Evolutionary conservation across 768 basidiomycete genomes (phyloP).

Genomic region (Atractiella rhizophila): DNA sequence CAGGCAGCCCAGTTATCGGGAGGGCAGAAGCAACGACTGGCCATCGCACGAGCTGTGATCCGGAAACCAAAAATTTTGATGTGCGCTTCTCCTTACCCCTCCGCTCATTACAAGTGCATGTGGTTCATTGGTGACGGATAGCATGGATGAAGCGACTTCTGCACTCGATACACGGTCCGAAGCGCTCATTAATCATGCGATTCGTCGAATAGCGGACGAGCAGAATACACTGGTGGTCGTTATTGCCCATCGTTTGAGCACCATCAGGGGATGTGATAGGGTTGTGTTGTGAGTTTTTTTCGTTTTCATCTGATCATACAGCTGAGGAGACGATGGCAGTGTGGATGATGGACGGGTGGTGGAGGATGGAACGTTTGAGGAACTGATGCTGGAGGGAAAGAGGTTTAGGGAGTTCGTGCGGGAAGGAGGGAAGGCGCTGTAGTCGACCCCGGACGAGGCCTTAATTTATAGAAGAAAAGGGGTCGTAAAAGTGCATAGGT

Average conservation of each 20-base stretch:
- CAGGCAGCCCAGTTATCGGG: slow-evolving; percentile 23
- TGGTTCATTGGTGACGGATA: slow-evolving; percentile 28
- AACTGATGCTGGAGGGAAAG: slow-evolving; percentile 14
- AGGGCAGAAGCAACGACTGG: slow-evolving; percentile 33
- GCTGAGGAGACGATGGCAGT: neutral
- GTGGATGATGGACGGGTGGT: slow-evolving; percentile 48
- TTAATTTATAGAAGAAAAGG: too few relatives aligned
- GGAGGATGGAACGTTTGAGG: slow-evolving; percentile 8
- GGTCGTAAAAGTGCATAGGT: too few relatives aligned
- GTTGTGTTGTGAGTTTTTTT: slow-evolving; percentile 11
- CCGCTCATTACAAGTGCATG: slow-evolving; percentile 98
- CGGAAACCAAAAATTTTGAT: slow-evolving; percentile 59
- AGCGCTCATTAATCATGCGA: slow-evolving; percentile 16
- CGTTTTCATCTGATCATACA: too few relatives aligned
- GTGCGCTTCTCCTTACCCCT: too few relatives aligned
- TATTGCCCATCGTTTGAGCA: slow-evolving; percentile 9
- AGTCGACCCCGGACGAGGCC: too few relatives aligned
- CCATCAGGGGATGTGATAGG: slow-evolving; percentile 15
- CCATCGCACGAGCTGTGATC: slow-evolving; percentile 71
- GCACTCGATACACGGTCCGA: slow-evolving; percentile 16
- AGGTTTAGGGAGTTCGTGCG: slow-evolving; percentile 13
- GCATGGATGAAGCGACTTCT: slow-evolving; percentile 6
- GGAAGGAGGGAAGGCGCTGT: too few relatives aligned
- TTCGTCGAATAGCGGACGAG: slow-evolving; percentile 10
- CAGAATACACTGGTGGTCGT: slow-evolving; percentile 28